phyloP scores from a whole-genome alignment of 441 rosid genomes.

The Melastoma candidum region DNA sequence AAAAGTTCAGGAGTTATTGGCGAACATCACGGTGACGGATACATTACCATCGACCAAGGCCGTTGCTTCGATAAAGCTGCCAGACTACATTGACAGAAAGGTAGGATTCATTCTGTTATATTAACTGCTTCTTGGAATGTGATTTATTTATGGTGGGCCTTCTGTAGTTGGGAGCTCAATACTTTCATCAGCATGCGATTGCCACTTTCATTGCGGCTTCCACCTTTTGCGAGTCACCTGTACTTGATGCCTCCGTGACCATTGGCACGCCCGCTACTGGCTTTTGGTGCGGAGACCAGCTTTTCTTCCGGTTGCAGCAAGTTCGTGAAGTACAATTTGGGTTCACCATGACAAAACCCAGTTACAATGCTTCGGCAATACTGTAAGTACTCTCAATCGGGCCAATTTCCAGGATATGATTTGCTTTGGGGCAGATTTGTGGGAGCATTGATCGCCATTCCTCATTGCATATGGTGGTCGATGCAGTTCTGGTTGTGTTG shows the following conservation, averaged over 20 bases:
- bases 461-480: too few species aligned
- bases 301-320: constrained; percentile 16
- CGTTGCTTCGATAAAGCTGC: constrained; percentile 29
- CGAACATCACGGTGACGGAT: constrained; percentile 24
- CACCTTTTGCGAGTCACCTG: constrained; percentile 29
- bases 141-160: constrained; percentile 15
- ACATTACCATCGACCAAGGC: constrained; percentile 27
- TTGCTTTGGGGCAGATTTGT: too few species aligned
- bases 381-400: constrained; percentile 23
- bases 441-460: too few species aligned
- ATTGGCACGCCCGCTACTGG: constrained; percentile 38
- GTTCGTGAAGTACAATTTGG: constrained; percentile 17
- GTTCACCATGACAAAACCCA: constrained; percentile 28
- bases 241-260: constrained; percentile 38
- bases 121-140: too few species aligned
- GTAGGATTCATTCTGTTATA: constrained; percentile 17
- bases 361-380: constrained; percentile 27
- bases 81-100: constrained; percentile 38
- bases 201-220: constrained; percentile 26
- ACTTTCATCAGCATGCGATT: constrained; percentile 42
- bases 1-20: constrained; percentile 25
- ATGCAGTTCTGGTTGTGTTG: too few species aligned
- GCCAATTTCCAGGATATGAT: not conserved
- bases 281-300: constrained; percentile 39
- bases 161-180: constrained; percentile 20